phyloP scores from a whole-genome alignment of 2,329 filamentous ascomycete species.

The Neofusicoccum umdonicola region DNA sequence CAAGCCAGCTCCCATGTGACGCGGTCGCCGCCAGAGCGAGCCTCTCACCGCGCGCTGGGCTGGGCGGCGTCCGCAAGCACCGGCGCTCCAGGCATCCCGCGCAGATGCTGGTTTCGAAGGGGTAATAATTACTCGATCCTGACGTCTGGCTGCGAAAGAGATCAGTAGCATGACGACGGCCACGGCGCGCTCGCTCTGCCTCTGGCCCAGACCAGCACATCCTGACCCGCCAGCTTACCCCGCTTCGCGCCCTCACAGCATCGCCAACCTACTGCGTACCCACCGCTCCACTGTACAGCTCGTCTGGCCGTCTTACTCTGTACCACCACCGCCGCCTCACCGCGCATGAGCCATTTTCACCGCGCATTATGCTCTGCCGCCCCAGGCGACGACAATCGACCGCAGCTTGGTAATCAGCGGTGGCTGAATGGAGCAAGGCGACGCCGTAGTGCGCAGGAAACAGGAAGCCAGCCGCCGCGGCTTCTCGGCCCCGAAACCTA shows the following conservation, averaged over 20 bases:
- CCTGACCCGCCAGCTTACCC: not conserved
- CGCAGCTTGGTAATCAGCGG: not conserved
- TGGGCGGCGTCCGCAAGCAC: not conserved
- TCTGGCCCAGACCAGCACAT: not conserved
- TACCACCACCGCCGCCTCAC: not conserved
- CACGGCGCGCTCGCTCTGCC: too few species aligned
- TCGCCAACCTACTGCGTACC: not conserved
- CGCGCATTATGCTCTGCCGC: not conserved
- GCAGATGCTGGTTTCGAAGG: not conserved
- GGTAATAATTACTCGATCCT: conserved; percentile 12
- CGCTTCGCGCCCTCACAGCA: not conserved
- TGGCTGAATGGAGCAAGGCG: conserved; percentile 1
- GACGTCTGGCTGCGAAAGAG: not conserved
- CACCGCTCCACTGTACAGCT: conserved; percentile 2
- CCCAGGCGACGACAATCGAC: not conserved
- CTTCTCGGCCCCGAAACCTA: not conserved
- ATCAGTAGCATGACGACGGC: not conserved
- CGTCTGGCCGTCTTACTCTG: not conserved
- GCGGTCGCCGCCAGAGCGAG: too few species aligned
- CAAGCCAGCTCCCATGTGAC: too few species aligned
- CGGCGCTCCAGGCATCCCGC: not conserved
- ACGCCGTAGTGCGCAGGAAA: not conserved
- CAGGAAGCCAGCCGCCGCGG: not conserved
- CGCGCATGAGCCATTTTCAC: not conserved
- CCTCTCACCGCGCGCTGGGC: not conserved